Evolutionary conservation across 2,329 filamentous ascomycete genomes (phyloP).

Genomic region (Trichoderma hamatum): DNA sequence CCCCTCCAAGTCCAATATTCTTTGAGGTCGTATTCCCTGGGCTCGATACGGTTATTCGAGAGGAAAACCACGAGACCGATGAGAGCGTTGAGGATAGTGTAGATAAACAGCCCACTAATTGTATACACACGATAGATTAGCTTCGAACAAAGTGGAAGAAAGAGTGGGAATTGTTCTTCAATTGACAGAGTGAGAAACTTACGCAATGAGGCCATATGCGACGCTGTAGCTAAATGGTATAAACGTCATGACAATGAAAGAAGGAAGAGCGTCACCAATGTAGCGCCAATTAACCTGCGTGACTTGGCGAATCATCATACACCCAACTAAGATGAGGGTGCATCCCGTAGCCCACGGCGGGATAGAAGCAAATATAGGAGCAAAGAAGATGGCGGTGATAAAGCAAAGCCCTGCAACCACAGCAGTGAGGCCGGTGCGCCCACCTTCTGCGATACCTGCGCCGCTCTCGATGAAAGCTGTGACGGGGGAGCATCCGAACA

Average conservation of each 20-base stretch:
- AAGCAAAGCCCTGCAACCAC: constrained; percentile 72
- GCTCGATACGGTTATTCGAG: constrained; percentile 49
- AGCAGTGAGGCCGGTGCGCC: constrained; percentile 71
- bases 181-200: constrained; percentile 37
- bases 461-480: constrained; percentile 77
- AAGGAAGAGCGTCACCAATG: constrained; percentile 74
- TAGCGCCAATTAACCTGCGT: constrained; percentile 77
- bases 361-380: constrained; percentile 75
- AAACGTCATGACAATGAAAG: constrained; percentile 73
- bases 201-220: constrained; percentile 75
- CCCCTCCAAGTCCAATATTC: constrained; percentile 60
- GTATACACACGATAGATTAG: not conserved
- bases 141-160: not conserved
- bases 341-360: constrained; percentile 78
- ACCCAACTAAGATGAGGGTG: constrained; percentile 72
- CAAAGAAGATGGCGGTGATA: constrained; percentile 72
- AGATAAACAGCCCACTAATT: constrained; percentile 56
- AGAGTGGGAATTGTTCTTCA: too few species aligned
- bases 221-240: constrained; percentile 82
- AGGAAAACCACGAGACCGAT: constrained; percentile 50
- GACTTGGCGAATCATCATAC: constrained; percentile 76
- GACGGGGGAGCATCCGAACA: constrained; percentile 71
- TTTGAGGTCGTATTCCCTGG: constrained; percentile 57
- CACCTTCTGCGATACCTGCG: constrained; percentile 75
- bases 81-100: constrained; percentile 53